Conservation (phyloP, 2,329 filamentous ascomycete genomes). For the Phoma herbarum region DNA sequence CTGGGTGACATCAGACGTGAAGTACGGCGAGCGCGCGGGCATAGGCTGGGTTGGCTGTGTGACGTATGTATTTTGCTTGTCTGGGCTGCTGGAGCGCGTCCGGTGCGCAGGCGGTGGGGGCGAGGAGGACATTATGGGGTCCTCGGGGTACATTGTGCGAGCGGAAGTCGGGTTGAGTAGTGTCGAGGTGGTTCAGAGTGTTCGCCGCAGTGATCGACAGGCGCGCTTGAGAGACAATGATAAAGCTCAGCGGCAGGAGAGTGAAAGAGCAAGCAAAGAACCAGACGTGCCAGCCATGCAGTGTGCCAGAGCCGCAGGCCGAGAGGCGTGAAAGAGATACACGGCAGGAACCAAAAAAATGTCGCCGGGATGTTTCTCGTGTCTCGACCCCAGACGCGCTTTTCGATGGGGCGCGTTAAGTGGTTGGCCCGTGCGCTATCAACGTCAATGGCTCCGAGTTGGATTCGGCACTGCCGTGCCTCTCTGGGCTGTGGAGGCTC, state of each 20-base stretch:
- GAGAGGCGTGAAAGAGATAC: neutral
- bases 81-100: conserved; percentile 52
- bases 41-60: conserved; percentile 51
- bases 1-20: conserved; percentile 59
- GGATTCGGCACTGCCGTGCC: neutral
- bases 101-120: conserved; percentile 31
- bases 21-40: conserved; percentile 39
- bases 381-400: conserved; percentile 15
- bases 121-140: conserved; percentile 48
- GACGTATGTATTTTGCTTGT: conserved; percentile 61
- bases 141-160: conserved; percentile 42
- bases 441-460: conserved; percentile 10
- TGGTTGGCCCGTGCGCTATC: conserved; percentile 11
- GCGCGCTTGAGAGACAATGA: conserved; percentile 6
- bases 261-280: conserved; percentile 5
- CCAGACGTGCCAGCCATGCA: neutral
- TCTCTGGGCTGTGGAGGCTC: neutral
- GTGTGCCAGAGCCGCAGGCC: neutral
- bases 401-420: conserved; percentile 23
- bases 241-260: neutral
- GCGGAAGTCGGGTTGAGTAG: neutral
- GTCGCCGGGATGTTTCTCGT: neutral
- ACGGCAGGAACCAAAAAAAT: conserved; percentile 6
- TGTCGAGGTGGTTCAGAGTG: neutral
- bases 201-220: conserved; percentile 13